phyloP scores from a whole-genome alignment of 2,329 filamentous ascomycete species.

The Colletotrichum sojae region DNA sequence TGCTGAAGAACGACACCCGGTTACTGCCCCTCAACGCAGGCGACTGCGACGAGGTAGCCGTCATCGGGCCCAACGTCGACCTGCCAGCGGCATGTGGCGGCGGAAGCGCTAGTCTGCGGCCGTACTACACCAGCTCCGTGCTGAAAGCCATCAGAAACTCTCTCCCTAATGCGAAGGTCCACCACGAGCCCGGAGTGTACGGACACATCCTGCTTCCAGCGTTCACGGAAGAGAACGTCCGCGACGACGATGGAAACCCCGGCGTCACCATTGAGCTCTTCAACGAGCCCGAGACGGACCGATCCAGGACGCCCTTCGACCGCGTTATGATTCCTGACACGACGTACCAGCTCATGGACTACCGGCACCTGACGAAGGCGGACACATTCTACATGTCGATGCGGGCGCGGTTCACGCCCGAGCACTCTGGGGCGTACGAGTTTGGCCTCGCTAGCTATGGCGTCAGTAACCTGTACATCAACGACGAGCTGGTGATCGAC shows the following conservation, averaged over 20 bases:
- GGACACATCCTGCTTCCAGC: constrained; percentile 75
- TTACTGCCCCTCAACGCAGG: constrained; percentile 74
- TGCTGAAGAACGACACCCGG: constrained; percentile 79
- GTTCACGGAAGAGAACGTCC: constrained; percentile 63
- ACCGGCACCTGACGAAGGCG: constrained; percentile 64
- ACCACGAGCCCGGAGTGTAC: constrained; percentile 69
- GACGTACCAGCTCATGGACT: constrained; percentile 65
- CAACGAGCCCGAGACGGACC: constrained; percentile 65
- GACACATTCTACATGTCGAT: constrained; percentile 71
- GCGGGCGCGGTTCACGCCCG: constrained; percentile 71
- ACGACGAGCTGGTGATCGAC: constrained; percentile 74
- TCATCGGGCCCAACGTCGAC: constrained; percentile 71
- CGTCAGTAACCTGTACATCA: constrained; percentile 73
- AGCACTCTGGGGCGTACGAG: constrained; percentile 73
- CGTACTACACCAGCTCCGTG: constrained; percentile 80
- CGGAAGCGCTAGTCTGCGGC: constrained; percentile 72
- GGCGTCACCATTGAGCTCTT: constrained; percentile 75
- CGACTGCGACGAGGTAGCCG: constrained; percentile 59
- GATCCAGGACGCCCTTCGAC: constrained; percentile 63
- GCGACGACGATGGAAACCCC: constrained; percentile 65
- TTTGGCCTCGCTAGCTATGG: constrained; percentile 76
- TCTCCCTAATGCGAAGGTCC: constrained; percentile 60
- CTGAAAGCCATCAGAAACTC: constrained; percentile 77
- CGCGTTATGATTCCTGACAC: constrained; percentile 61
- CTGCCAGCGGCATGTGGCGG: constrained; percentile 72